A percentile compares a stretch with the other conserved stretches of the same genome.
These are phyloP conservation scores for Neopestalotiopsis clavispora DNA, from an alignment of 2,329 filamentous ascomycete species.

Conservation along the genomic window DNA sequence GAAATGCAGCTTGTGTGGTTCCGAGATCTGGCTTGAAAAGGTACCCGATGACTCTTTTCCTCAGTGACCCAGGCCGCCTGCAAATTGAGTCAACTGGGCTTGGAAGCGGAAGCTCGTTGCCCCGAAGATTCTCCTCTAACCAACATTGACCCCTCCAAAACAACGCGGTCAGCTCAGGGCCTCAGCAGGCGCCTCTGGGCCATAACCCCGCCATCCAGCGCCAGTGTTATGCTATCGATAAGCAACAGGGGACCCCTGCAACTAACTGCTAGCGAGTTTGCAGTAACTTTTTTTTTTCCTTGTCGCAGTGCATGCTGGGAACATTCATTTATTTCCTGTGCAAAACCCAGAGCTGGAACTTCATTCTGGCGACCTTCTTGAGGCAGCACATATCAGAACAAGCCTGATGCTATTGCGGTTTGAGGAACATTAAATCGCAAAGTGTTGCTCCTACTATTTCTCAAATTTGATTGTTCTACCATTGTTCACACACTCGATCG, in stretches of 20 bases:
- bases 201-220: slow-evolving; percentile 1
- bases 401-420: not conserved
- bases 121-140: slow-evolving; percentile 11
- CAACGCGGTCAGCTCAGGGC: no score
- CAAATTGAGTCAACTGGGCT: slow-evolving; percentile 10
- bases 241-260: slow-evolving; percentile 10
- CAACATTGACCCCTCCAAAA: slow-evolving; percentile 7
- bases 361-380: not conserved
- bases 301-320: not conserved
- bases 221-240: slow-evolving; percentile 7
- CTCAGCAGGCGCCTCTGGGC: not conserved
- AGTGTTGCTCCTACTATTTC: not conserved
- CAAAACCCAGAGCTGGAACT: not conserved
- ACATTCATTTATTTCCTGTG: not conserved
- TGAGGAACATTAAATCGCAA: not conserved
- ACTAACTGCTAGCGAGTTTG: slow-evolving; percentile 7
- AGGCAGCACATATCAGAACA: not conserved
- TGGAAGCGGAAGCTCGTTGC: slow-evolving; percentile 11
- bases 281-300: slow-evolving; percentile 16
- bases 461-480: not conserved
- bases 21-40: not conserved
- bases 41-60: not conserved
- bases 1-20: slow-evolving; percentile 1
- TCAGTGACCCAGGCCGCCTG: slow-evolving; percentile 3
- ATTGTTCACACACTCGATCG: not conserved